Evolutionary conservation across 345 rosid species (phyloP).

Genomic region (Euphorbia tirucalli): DNA sequence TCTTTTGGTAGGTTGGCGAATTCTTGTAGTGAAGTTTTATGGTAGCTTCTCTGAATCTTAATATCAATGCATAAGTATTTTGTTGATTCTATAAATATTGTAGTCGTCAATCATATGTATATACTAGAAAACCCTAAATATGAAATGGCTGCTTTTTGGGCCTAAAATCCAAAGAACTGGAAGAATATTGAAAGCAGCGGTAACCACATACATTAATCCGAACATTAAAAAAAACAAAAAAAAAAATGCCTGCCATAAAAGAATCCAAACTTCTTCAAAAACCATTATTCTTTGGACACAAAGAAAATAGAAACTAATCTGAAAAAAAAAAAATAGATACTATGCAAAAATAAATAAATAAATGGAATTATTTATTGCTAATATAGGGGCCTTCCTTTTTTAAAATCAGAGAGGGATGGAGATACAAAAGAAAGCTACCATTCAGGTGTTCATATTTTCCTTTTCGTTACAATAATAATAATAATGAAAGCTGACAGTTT

Average conservation of each 20-base stretch:
- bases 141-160: too few relatives aligned
- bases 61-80: too few relatives aligned
- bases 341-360: too few relatives aligned
- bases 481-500: neutral
- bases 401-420: neutral
- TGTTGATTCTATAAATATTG: too few relatives aligned
- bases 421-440: constrained; percentile 1
- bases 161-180: neutral
- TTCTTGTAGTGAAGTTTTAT: too few relatives aligned
- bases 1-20: too few relatives aligned
- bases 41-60: too few relatives aligned
- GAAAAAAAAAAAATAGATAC: neutral
- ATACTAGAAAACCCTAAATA: too few relatives aligned
- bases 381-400: neutral
- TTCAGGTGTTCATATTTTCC: neutral
- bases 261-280: neutral
- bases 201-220: too few relatives aligned
- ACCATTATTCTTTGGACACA: neutral
- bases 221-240: too few relatives aligned
- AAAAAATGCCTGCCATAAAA: neutral
- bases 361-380: neutral
- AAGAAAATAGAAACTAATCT: neutral
- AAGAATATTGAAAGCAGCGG: neutral
- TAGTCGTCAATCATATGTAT: too few relatives aligned
- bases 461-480: neutral